Conservation (phyloP, 352 stramenopile species). For the Pythium inflatum region DNA sequence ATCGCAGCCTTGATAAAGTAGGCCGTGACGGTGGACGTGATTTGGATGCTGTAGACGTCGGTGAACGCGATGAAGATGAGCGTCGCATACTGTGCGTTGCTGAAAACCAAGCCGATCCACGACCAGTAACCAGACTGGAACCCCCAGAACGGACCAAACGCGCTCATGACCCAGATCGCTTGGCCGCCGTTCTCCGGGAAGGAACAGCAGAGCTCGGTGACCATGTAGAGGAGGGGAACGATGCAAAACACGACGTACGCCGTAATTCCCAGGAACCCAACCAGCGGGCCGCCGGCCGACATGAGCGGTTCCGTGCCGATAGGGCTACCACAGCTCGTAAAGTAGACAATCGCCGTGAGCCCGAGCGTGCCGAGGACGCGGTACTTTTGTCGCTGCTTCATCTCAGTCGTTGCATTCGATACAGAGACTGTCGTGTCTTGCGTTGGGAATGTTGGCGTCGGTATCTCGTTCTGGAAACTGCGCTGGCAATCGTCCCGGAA, state of each 20-base stretch:
- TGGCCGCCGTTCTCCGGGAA: slow-evolving; percentile 85
- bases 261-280: slow-evolving; percentile 66
- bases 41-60: slow-evolving; percentile 11
- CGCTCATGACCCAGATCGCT: slow-evolving; percentile 79
- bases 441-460: background rate
- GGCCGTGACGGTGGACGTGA: background rate
- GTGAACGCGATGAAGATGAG: background rate
- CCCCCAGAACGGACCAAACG: slow-evolving; percentile 82
- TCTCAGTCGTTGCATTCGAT: background rate
- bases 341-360: background rate
- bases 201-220: slow-evolving; percentile 60
- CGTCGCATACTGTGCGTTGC: background rate
- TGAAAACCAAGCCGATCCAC: slow-evolving; percentile 43
- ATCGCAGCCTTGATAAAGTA: slow-evolving; percentile 37
- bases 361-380: background rate
- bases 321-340: slow-evolving; percentile 27
- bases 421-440: no score
- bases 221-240: slow-evolving; percentile 84
- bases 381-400: slow-evolving; percentile 16
- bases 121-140: slow-evolving; percentile 88
- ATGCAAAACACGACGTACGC: slow-evolving; percentile 84
- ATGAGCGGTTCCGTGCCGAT: slow-evolving; percentile 39
- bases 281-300: slow-evolving; percentile 39
- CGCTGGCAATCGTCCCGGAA: background rate
- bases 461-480: background rate